These are phyloP conservation scores for Cynara cardunculus DNA, from an alignment of 129 eudicot species.

Conservation along the genomic window DNA sequence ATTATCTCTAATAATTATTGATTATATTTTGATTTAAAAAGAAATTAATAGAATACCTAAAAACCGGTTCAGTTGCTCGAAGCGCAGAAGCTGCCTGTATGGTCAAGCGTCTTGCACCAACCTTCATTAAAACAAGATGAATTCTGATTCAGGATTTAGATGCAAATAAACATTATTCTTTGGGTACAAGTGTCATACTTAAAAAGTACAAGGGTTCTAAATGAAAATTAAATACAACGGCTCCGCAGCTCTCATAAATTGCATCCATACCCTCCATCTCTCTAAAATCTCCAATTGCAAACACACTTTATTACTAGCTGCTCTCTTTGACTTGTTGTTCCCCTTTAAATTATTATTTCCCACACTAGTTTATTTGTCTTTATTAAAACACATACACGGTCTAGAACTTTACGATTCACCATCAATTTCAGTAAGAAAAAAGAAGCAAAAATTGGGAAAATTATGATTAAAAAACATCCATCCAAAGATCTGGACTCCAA, in stretches of 20 bases:
- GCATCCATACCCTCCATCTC: background rate
- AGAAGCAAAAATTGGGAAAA: background rate
- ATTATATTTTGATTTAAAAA: background rate
- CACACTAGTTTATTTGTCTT: background rate
- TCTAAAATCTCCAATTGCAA: background rate
- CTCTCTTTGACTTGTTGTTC: background rate
- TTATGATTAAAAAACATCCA: background rate
- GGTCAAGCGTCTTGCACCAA: slow-evolving; percentile 23
- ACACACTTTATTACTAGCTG: background rate
- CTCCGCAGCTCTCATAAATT: background rate
- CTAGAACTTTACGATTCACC: background rate
- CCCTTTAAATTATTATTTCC: background rate
- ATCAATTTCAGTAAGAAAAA: background rate
- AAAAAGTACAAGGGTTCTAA: background rate
- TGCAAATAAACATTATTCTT: background rate
- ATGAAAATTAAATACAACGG: background rate
- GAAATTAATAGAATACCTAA: slow-evolving; percentile 1
- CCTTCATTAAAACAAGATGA: background rate
- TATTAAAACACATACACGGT: background rate
- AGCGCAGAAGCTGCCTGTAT: slow-evolving; percentile 26
- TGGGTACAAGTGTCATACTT: background rate
- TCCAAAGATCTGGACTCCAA: background rate
- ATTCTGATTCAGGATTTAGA: background rate
- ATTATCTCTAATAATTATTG: background rate
- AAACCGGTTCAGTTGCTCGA: slow-evolving; percentile 24